Evolutionary conservation across 495 filamentous ascomycete species (phyloP).

Genomic region (Aspergillus saccharolyticus): DNA sequence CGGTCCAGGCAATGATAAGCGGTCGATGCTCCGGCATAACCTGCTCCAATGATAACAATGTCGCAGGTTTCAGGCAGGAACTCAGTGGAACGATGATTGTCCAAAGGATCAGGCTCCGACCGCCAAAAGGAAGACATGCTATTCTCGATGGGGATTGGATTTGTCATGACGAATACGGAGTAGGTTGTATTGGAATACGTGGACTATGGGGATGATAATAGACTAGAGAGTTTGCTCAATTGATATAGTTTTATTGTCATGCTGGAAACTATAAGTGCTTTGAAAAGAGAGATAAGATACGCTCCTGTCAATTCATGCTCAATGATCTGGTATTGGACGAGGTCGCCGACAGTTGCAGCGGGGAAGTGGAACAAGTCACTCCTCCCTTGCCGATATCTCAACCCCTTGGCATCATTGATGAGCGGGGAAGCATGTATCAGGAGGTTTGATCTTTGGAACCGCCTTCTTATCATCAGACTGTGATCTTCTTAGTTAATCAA

Average conservation of each 20-base stretch:
- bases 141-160: slow-evolving; percentile 33
- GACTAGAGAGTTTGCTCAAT: background rate
- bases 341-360: background rate
- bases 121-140: slow-evolving; percentile 72
- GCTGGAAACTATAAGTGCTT: background rate
- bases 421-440: background rate
- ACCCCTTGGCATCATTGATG: no score
- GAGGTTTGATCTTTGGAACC: background rate
- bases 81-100: slow-evolving; percentile 60
- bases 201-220: background rate
- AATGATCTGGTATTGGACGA: background rate
- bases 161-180: slow-evolving; percentile 1
- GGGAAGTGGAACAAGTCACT: background rate
- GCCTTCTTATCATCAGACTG: background rate
- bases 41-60: slow-evolving; percentile 67
- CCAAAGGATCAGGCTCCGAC: slow-evolving; percentile 45
- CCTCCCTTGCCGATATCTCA: background rate
- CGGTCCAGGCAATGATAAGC: slow-evolving; percentile 54
- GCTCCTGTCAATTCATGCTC: no score
- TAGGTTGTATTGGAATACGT: background rate
- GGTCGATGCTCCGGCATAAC: slow-evolving; percentile 64
- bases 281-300: background rate
- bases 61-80: slow-evolving; percentile 57
- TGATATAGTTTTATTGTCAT: background rate
- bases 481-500: no score